Conservation (phyloP, 495 filamentous ascomycete genomes). For the Neurospora sp. region DNA sequence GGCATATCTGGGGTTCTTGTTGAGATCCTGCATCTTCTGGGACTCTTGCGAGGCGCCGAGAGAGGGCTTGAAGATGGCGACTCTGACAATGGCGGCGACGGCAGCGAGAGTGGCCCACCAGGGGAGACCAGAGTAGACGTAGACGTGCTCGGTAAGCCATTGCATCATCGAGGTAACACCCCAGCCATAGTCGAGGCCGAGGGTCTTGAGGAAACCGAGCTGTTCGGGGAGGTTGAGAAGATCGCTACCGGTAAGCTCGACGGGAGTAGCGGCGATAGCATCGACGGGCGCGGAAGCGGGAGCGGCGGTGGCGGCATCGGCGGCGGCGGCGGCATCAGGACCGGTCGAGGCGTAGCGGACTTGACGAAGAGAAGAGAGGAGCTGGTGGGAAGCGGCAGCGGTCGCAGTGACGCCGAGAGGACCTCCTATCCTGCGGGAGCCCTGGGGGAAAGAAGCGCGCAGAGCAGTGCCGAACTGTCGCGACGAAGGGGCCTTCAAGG, state of each 20-base stretch:
- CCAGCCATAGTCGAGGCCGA: slow-evolving; percentile 81
- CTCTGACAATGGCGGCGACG: slow-evolving; percentile 54
- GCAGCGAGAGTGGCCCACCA: slow-evolving; percentile 73
- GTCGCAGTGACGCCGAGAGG: slow-evolving; percentile 5
- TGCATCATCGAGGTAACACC: slow-evolving; percentile 62
- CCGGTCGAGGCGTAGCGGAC: slow-evolving; percentile 26
- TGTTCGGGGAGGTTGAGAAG: slow-evolving; percentile 50
- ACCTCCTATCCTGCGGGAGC: slow-evolving; percentile 11
- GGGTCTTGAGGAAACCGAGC: slow-evolving; percentile 70
- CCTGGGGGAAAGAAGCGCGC: slow-evolving; percentile 6
- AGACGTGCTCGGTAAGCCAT: slow-evolving; percentile 68
- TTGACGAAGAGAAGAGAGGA: slow-evolving; percentile 11
- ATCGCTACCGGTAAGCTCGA: slow-evolving; percentile 32
- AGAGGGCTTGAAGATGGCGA: slow-evolving; percentile 52
- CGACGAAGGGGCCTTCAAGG: not conserved
- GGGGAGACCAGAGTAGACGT: slow-evolving; percentile 59
- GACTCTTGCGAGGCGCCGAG: slow-evolving; percentile 47
- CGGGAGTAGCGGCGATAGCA: slow-evolving; percentile 6
- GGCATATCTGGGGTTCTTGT: slow-evolving; percentile 35
- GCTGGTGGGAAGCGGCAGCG: slow-evolving; percentile 6
- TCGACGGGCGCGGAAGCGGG: slow-evolving; percentile 4
- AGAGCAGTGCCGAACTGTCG: slow-evolving; percentile 24
- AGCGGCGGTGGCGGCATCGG: not conserved
- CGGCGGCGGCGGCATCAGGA: slow-evolving; percentile 4
- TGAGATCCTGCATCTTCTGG: slow-evolving; percentile 44